Percentiles rank a stretch among this genome's conserved stretches.
These are phyloP conservation scores for Malus hybrid DNA, from an alignment of 331 rosid genomes.

Conservation along the genomic window DNA sequence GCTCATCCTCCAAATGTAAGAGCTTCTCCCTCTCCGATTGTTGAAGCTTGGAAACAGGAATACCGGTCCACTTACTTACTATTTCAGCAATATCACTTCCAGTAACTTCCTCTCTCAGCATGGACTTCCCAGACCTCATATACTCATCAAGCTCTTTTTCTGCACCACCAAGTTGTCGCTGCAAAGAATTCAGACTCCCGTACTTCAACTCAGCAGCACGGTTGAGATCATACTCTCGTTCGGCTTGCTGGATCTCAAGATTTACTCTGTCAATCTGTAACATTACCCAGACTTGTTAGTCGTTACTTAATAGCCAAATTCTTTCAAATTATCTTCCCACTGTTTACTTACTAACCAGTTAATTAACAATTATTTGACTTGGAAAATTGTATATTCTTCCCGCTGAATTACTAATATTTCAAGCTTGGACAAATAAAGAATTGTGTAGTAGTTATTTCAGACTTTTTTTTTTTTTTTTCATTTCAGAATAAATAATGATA, in stretches of 20 bases:
- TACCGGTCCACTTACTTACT: conserved; percentile 99
- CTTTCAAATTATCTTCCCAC: not conserved
- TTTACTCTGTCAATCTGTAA: conserved; percentile 88
- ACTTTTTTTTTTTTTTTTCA: no score
- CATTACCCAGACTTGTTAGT: not conserved
- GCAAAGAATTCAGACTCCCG: conserved; percentile 91
- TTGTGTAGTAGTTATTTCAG: no score
- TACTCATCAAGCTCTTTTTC: conserved; percentile 88
- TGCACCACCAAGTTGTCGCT: conserved; percentile 66
- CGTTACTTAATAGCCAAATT: not conserved
- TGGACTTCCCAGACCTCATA: conserved; percentile 87
- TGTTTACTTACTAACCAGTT: not conserved
- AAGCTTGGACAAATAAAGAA: no score
- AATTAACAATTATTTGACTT: not conserved
- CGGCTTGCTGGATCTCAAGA: conserved; percentile 96
- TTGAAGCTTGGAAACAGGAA: conserved; percentile 94
- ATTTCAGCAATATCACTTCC: conserved; percentile 90
- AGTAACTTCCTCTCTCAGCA: conserved; percentile 95
- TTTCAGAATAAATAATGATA: not conserved
- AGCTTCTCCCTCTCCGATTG: conserved; percentile 88
- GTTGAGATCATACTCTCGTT: conserved; percentile 92
- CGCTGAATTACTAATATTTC: no score
- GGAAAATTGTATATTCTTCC: no score
- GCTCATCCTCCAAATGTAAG: conserved; percentile 84
- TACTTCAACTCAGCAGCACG: conserved; percentile 96